A percentile compares a stretch with the other conserved stretches of the same genome.
Conservation (phyloP, 148 eudicot genomes). For the Rheum nobile region DNA sequence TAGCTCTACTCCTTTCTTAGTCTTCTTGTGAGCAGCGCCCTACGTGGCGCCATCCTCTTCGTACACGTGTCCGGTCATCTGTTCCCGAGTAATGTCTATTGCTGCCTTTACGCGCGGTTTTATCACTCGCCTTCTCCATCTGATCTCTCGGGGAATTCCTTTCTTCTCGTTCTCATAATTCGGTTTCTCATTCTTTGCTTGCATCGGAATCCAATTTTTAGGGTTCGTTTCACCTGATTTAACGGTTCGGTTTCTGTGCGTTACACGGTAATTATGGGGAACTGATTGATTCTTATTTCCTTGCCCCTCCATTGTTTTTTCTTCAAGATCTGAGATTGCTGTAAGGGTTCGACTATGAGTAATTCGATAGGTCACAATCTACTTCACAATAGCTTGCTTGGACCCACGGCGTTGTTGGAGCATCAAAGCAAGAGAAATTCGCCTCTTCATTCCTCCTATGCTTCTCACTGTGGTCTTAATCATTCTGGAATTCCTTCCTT, state of each 20-base stretch:
- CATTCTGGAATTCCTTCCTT: slow-evolving; percentile 28
- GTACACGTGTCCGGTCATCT: neutral
- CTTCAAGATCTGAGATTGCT: neutral
- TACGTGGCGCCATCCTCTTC: neutral
- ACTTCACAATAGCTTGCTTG: slow-evolving; percentile 37
- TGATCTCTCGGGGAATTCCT: neutral
- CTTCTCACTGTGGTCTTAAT: slow-evolving; percentile 7
- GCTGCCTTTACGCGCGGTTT: neutral
- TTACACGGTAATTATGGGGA: neutral
- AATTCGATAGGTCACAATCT: slow-evolving; percentile 36
- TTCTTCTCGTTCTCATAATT: neutral
- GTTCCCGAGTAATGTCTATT: neutral
- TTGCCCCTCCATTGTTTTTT: neutral
- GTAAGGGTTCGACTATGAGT: slow-evolving; percentile 28
- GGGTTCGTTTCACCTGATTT: neutral
- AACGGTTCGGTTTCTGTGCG: neutral
- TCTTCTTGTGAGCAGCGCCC: slow-evolving; percentile 1
- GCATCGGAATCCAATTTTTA: slow-evolving; percentile 5
- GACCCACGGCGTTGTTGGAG: slow-evolving; percentile 27
- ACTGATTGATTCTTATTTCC: neutral
- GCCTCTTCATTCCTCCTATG: slow-evolving; percentile 7
- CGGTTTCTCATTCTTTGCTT: slow-evolving; percentile 1
- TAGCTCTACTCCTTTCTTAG: neutral
- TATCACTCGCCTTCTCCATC: neutral
- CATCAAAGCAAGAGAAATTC: slow-evolving; percentile 35